Evolutionary conservation across 192 early-diverging fungal genomes (phyloP).

Genomic region (Coemansia sp.): DNA sequence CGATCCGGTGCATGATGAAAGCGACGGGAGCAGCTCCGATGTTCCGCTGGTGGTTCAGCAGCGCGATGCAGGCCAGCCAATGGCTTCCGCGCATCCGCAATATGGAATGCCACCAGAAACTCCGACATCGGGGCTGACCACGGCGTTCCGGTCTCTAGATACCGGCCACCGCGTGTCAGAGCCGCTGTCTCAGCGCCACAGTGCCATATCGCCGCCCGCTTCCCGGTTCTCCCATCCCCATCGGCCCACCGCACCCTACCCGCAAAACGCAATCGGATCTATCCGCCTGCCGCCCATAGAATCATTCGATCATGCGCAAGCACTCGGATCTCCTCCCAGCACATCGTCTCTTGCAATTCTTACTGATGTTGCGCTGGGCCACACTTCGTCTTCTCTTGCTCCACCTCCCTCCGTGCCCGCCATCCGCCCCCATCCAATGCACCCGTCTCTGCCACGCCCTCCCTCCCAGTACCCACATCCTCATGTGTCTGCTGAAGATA

Average conservation of each 20-base stretch:
- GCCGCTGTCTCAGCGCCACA: neutral
- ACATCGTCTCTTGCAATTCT: constrained; percentile 24
- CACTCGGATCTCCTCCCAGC: constrained; percentile 10
- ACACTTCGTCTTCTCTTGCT: neutral
- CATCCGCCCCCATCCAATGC: neutral
- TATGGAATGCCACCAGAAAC: constrained; percentile 23
- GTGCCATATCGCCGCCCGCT: neutral
- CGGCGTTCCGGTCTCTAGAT: constrained; percentile 33
- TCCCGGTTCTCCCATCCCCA: neutral
- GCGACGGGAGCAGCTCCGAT: constrained; percentile 24
- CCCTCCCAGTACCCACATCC: neutral
- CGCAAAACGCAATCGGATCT: constrained; percentile 4
- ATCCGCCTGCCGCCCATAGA: constrained; percentile 46
- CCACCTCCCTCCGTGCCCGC: neutral
- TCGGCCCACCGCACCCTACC: neutral
- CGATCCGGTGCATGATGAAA: constrained; percentile 17
- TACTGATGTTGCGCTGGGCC: constrained; percentile 24
- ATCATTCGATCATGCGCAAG: constrained; percentile 39
- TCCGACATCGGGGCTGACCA: constrained; percentile 34
- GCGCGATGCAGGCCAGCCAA: neutral
- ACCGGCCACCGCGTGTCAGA: constrained; percentile 6
- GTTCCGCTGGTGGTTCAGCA: constrained; percentile 22
- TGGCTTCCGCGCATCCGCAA: neutral
- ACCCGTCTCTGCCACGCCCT: constrained; percentile 8
- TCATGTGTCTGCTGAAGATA: constrained; percentile 1